Evolutionary conservation across 75 land plant species (phyloP).

Genomic region (Cunninghamia lanceolata): DNA sequence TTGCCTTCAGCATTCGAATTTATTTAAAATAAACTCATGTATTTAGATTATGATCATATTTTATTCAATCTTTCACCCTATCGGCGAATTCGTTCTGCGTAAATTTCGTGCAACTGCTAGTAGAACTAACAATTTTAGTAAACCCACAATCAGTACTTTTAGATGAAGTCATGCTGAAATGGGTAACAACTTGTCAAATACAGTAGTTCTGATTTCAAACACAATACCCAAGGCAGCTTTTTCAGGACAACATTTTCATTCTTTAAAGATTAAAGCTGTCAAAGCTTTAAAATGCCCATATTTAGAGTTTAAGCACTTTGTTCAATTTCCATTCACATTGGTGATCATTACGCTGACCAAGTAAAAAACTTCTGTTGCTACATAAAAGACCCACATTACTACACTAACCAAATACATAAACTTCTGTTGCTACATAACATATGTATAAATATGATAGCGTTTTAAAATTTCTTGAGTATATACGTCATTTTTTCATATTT

Average conservation of each 20-base stretch:
- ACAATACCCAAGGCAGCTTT: not conserved
- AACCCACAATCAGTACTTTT: not conserved
- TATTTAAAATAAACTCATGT: too few relatives aligned
- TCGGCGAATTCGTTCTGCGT: too few relatives aligned
- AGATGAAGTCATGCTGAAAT: not conserved
- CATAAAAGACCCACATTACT: not conserved
- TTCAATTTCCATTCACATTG: not conserved
- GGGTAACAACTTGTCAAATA: not conserved
- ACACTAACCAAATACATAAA: not conserved
- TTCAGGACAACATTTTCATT: not conserved
- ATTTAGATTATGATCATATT: too few relatives aligned
- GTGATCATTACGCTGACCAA: not conserved
- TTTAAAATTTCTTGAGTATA: not conserved
- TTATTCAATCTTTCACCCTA: too few relatives aligned
- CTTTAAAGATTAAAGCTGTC: not conserved
- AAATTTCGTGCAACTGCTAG: too few relatives aligned
- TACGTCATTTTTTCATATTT: not conserved
- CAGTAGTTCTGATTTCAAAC: not conserved
- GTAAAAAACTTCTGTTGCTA: not conserved
- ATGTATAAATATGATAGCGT: not conserved
- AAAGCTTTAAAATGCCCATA: not conserved
- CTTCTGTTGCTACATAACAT: not conserved
- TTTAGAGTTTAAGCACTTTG: not conserved
- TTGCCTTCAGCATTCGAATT: too few relatives aligned
- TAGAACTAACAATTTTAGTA: not conserved